These are phyloP conservation scores for Fusarium udum DNA, from an alignment of 2,329 filamentous ascomycete species.

Conservation along the genomic window DNA sequence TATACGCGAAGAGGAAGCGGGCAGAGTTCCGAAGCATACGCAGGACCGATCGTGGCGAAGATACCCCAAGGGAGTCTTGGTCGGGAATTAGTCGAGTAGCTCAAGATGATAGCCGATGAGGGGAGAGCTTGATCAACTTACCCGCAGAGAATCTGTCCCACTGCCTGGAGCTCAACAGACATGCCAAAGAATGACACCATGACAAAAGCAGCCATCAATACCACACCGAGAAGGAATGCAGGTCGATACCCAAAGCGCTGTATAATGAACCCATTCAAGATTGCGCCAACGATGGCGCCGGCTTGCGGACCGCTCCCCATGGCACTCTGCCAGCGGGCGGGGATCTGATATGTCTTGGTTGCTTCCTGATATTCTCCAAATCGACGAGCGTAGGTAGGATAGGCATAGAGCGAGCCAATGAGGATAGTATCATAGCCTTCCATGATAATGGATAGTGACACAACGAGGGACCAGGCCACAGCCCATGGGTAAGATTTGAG, in stretches of 20 bases:
- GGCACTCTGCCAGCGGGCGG: neutral
- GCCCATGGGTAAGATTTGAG: neutral
- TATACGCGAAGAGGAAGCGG: neutral
- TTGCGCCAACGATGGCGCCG: neutral
- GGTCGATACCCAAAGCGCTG: neutral
- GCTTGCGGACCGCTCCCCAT: neutral
- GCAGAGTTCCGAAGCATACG: neutral
- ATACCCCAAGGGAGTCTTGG: neutral
- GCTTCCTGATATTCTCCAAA: neutral
- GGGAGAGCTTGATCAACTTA: neutral
- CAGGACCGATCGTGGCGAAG: neutral
- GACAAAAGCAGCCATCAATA: neutral
- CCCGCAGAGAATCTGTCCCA: neutral
- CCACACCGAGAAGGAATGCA: neutral
- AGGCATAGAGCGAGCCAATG: neutral
- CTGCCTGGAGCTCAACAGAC: neutral
- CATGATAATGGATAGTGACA: neutral
- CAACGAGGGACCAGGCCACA: neutral
- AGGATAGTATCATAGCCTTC: neutral
- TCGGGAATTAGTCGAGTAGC: rapidly evolving
- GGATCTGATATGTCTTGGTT: neutral
- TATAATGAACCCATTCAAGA: neutral
- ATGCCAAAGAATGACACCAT: neutral
- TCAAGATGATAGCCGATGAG: neutral
- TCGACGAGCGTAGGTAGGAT: neutral